phyloP scores from a whole-genome alignment of 805 yeast species.

The Saturnispora halmiae region DNA sequence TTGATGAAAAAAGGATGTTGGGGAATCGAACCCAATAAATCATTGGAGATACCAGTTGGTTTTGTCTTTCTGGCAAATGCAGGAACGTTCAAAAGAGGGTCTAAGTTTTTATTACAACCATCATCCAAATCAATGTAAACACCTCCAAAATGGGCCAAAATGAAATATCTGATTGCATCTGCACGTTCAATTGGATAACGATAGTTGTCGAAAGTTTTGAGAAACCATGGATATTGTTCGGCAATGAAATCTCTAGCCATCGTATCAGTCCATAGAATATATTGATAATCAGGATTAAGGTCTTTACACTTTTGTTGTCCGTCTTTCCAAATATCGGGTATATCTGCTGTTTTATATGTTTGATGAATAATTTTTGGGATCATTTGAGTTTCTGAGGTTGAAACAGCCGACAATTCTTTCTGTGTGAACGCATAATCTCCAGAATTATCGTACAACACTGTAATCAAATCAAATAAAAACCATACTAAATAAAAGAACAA shows the following conservation, averaged over 20 bases:
- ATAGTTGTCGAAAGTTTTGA: slow-evolving; percentile 67
- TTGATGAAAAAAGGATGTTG: slow-evolving; percentile 76
- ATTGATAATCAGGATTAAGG: slow-evolving; percentile 80
- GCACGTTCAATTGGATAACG: slow-evolving; percentile 81
- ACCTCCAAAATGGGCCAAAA: slow-evolving; percentile 78
- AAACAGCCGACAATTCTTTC: slow-evolving; percentile 46
- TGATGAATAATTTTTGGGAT: slow-evolving; percentile 92
- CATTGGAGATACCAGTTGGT: slow-evolving; percentile 89
- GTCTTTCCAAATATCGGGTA: slow-evolving; percentile 74
- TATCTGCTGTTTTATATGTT: slow-evolving; percentile 70
- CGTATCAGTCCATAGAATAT: slow-evolving; percentile 85
- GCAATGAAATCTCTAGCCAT: slow-evolving; percentile 70
- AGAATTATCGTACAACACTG: slow-evolving; percentile 66
- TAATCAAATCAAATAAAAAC: slow-evolving; percentile 60
- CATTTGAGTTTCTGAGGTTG: slow-evolving; percentile 27
- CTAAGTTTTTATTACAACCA: slow-evolving; percentile 71
- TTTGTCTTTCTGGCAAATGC: slow-evolving; percentile 81
- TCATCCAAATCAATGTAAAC: slow-evolving; percentile 85
- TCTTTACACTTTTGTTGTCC: slow-evolving; percentile 73
- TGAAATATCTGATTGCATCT: slow-evolving; percentile 83
- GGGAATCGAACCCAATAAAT: slow-evolving; percentile 85
- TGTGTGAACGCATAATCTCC: slow-evolving; percentile 53
- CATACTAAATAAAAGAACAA: slow-evolving; percentile 48
- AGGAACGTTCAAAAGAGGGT: slow-evolving; percentile 71
- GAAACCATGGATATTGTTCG: slow-evolving; percentile 80